Conservation (phyloP, 805 yeast species). For the Dipodascus geniculatus region DNA sequence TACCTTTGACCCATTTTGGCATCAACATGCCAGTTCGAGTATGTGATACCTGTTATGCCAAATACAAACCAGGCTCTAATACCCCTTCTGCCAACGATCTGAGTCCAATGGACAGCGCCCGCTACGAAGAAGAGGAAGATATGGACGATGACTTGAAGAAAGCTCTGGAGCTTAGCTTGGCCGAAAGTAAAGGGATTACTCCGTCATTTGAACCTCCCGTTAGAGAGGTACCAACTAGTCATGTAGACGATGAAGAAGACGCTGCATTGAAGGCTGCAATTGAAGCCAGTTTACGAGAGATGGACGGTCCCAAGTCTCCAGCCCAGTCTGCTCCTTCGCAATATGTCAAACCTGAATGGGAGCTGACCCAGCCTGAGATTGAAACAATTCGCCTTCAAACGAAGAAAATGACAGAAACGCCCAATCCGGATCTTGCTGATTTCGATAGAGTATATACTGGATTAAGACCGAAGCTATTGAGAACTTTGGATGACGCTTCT, state of each 20-base stretch:
- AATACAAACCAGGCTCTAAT: slow-evolving; percentile 27
- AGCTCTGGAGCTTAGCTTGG: slow-evolving; percentile 72
- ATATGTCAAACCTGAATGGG: slow-evolving; percentile 13
- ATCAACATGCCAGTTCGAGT: slow-evolving; percentile 84
- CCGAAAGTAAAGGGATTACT: slow-evolving; percentile 31
- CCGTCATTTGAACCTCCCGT: too few species aligned
- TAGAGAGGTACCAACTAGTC: slow-evolving; percentile 2
- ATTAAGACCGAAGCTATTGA: slow-evolving; percentile 58
- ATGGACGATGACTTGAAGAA: slow-evolving; percentile 64
- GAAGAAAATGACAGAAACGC: slow-evolving; percentile 45
- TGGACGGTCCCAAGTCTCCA: slow-evolving; percentile 29
- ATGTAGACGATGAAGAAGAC: slow-evolving; percentile 50
- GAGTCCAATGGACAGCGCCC: neutral
- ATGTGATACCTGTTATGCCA: slow-evolving; percentile 78
- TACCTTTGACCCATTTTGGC: slow-evolving; percentile 73
- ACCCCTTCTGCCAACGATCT: slow-evolving; percentile 6
- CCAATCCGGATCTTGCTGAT: slow-evolving; percentile 36
- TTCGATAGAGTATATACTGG: slow-evolving; percentile 47
- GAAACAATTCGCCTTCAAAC: slow-evolving; percentile 58
- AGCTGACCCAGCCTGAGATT: slow-evolving; percentile 51
- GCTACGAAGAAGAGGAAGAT: slow-evolving; percentile 18
- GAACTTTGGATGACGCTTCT: slow-evolving; percentile 43
- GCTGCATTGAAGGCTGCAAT: slow-evolving; percentile 90
- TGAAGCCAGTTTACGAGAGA: slow-evolving; percentile 75
- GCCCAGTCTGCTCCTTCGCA: slow-evolving; percentile 16